Evolutionary conservation across 352 stramenopile genomes (phyloP).

Genomic region (Phytophthora capsici): DNA sequence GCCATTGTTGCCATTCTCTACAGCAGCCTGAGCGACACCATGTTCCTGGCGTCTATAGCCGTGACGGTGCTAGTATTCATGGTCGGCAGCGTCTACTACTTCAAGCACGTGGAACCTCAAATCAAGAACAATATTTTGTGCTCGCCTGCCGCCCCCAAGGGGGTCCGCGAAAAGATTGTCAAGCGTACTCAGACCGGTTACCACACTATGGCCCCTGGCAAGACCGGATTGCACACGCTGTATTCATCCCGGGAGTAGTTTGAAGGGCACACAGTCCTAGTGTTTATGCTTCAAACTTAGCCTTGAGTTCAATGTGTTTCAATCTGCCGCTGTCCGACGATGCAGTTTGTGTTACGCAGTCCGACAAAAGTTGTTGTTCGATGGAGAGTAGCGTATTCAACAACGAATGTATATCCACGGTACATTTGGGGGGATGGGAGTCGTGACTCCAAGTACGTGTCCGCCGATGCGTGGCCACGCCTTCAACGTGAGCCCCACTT

Average conservation of each 20-base stretch:
- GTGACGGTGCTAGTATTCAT: constrained; percentile 55
- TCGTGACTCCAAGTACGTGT: constrained; percentile 10
- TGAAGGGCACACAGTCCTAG: too few relatives aligned
- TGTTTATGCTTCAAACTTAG: neutral
- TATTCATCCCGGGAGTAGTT: constrained; percentile 10
- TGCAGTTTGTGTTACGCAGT: constrained; percentile 12
- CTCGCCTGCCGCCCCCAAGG: constrained; percentile 30
- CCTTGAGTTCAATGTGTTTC: neutral
- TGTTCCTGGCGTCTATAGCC: constrained; percentile 70
- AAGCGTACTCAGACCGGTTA: constrained; percentile 21
- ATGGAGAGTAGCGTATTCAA: constrained; percentile 4
- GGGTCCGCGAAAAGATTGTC: constrained; percentile 39
- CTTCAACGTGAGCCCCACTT: constrained; percentile 3
- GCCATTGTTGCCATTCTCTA: constrained; percentile 64
- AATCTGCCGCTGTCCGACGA: neutral
- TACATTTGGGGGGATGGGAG: neutral
- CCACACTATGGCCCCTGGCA: constrained; percentile 17
- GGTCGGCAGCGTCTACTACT: constrained; percentile 54
- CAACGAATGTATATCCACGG: neutral
- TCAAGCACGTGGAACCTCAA: constrained; percentile 38
- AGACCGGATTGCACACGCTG: constrained; percentile 15
- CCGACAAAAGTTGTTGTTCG: neutral
- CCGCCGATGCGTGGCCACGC: neutral
- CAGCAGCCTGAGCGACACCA: constrained; percentile 50
- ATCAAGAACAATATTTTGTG: constrained; percentile 24